Evolutionary conservation across 1,284 basidiomycete genomes (phyloP).

Genomic region (Schizopora paradoxa): DNA sequence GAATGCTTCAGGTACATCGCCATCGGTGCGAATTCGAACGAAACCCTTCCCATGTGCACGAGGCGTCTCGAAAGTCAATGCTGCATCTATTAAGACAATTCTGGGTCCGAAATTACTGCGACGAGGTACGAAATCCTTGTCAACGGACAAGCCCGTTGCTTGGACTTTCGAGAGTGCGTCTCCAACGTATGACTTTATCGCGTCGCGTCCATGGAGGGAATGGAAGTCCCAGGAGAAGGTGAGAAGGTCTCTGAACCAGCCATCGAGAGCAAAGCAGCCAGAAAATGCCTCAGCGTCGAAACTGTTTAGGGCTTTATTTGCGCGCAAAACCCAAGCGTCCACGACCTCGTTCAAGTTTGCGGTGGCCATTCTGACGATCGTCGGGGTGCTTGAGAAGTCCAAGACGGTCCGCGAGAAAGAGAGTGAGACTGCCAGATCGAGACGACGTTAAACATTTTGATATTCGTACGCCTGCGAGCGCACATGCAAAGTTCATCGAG

Average conservation of each 20-base stretch:
- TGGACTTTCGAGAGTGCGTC: neutral
- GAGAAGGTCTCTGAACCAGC: slow-evolving; percentile 5
- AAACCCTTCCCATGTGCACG: neutral
- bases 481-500: too few species aligned
- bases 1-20: slow-evolving; percentile 19
- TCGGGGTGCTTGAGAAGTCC: too few species aligned
- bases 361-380: too few species aligned
- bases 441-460: too few species aligned
- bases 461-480: too few species aligned
- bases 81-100: slow-evolving; percentile 17
- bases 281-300: neutral
- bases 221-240: slow-evolving; percentile 8
- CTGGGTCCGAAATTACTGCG: neutral
- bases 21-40: neutral
- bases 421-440: too few species aligned
- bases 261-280: slow-evolving; percentile 1
- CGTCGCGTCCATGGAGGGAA: neutral
- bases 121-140: slow-evolving; percentile 17
- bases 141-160: slow-evolving; percentile 15
- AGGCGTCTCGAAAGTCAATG: slow-evolving; percentile 9
- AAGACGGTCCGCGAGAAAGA: too few species aligned
- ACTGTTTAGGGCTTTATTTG: too few species aligned
- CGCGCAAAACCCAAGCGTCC: too few species aligned
- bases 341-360: too few species aligned
- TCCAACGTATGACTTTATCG: slow-evolving; percentile 2